Evolutionary conservation across 108 stramenopile genomes (phyloP).

Genomic region (Chaetoceros tenuissimus): DNA sequence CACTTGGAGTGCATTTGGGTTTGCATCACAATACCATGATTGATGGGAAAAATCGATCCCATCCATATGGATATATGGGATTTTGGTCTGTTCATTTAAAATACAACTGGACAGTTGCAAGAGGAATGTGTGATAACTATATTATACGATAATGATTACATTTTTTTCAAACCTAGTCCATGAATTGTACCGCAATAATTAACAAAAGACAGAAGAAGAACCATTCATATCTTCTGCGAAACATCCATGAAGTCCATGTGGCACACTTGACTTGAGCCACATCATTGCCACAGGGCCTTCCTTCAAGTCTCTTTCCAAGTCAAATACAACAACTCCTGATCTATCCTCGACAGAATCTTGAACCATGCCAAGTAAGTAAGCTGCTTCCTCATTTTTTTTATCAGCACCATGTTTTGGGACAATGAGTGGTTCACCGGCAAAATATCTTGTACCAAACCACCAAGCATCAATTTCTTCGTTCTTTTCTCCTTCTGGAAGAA

Average conservation of each 20-base stretch:
- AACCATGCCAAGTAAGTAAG: constrained; percentile 44
- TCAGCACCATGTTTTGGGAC: constrained; percentile 38
- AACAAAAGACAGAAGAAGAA: constrained; percentile 20
- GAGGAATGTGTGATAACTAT: not conserved
- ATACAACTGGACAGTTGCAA: not conserved
- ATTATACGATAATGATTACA: too few species aligned
- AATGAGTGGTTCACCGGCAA: constrained; percentile 37
- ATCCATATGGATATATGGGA: not conserved
- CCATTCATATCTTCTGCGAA: constrained; percentile 24
- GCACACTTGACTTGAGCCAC: constrained; percentile 34
- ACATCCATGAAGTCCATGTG: constrained; percentile 56
- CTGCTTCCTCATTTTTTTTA: constrained; percentile 28
- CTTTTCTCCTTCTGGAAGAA: constrained; percentile 19
- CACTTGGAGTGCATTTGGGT: constrained; percentile 13
- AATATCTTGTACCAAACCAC: constrained; percentile 44
- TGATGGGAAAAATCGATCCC: constrained; percentile 19
- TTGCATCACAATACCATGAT: constrained; percentile 31
- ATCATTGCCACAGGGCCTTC: constrained; percentile 39
- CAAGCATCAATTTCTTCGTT: constrained; percentile 39
- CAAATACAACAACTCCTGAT: constrained; percentile 35
- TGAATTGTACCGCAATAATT: too few species aligned
- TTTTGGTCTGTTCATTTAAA: not conserved
- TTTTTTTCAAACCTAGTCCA: too few species aligned
- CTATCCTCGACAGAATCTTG: constrained; percentile 32
- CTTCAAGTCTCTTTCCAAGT: constrained; percentile 33